A percentile compares a stretch with the other conserved stretches of the same genome.
phyloP scores from a whole-genome alignment of 495 filamentous ascomycete species.

The Cercophora scortea region DNA sequence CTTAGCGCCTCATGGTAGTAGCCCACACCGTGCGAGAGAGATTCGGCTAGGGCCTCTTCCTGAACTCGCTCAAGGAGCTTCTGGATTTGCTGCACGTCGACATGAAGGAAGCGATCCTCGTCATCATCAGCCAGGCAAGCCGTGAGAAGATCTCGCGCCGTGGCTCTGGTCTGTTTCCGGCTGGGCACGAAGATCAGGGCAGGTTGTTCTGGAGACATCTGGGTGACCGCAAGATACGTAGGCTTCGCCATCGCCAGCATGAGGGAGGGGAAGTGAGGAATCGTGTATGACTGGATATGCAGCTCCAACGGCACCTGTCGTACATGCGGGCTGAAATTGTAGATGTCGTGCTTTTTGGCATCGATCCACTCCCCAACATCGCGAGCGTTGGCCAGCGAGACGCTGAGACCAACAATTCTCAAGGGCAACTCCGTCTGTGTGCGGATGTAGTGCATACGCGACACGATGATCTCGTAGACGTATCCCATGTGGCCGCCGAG shows the following conservation, averaged over 20 bases:
- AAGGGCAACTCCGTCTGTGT: slow-evolving; percentile 77
- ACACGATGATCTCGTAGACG: slow-evolving; percentile 91
- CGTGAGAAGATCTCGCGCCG: slow-evolving; percentile 79
- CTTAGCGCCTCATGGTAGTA: slow-evolving; percentile 95
- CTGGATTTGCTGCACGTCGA: slow-evolving; percentile 69
- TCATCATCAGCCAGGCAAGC: slow-evolving; percentile 83
- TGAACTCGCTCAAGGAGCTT: slow-evolving; percentile 74
- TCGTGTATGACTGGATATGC: slow-evolving; percentile 90
- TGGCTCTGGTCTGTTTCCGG: slow-evolving; percentile 83
- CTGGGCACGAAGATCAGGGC: slow-evolving; percentile 86
- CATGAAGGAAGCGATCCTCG: slow-evolving; percentile 87
- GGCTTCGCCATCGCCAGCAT: slow-evolving; percentile 99
- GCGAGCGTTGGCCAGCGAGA: slow-evolving; percentile 84
- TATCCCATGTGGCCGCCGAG: slow-evolving; percentile 86
- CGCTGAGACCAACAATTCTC: slow-evolving; percentile 85
- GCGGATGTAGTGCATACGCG: slow-evolving; percentile 94
- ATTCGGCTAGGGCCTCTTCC: slow-evolving; percentile 80
- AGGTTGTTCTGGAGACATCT: slow-evolving; percentile 80
- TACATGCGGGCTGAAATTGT: slow-evolving; percentile 93
- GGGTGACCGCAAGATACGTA: slow-evolving; percentile 75
- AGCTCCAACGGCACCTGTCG: slow-evolving; percentile 84
- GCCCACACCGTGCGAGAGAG: slow-evolving; percentile 90
- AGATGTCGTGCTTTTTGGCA: slow-evolving; percentile 96
- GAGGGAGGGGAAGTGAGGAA: slow-evolving; percentile 92
- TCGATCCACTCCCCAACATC: slow-evolving; percentile 99